These are phyloP conservation scores for Golubevia sp. DNA, from an alignment of 1,284 basidiomycete genomes.

Conservation along the genomic window DNA sequence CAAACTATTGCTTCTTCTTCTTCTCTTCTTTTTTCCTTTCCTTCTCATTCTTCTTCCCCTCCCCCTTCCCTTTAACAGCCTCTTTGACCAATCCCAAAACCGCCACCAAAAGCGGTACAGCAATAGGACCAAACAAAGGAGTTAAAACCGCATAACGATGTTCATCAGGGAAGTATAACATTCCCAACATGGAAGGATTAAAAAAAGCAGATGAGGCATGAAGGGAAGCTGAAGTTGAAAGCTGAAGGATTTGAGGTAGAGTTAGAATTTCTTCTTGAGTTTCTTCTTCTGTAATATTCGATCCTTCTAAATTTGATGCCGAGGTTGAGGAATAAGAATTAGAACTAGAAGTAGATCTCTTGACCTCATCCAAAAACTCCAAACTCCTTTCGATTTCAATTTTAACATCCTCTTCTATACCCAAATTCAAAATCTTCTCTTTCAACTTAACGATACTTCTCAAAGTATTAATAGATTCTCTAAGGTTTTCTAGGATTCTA, in stretches of 20 bases:
- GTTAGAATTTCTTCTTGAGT: conserved; percentile 42
- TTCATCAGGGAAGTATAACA: conserved; percentile 79
- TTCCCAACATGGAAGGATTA: conserved; percentile 90
- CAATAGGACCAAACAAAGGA: conserved; percentile 61
- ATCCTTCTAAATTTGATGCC: conserved; percentile 5
- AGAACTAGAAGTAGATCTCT: neutral
- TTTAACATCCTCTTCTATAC: conserved; percentile 35
- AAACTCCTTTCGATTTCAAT: conserved; percentile 18
- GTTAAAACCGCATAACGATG: conserved; percentile 62
- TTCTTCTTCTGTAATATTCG: neutral
- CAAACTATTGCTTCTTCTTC: too few relatives aligned
- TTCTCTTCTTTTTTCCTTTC: conserved; percentile 5
- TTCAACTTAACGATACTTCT: conserved; percentile 38
- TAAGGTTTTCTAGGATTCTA: conserved; percentile 30
- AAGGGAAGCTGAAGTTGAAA: conserved; percentile 72
- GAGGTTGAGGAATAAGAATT: conserved; percentile 1
- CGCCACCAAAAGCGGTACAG: conserved; percentile 79
- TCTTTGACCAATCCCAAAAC: conserved; percentile 63
- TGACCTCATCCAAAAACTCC: conserved; percentile 8
- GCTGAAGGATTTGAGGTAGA: conserved; percentile 65
- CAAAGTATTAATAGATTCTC: conserved; percentile 34
- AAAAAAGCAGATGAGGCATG: conserved; percentile 90
- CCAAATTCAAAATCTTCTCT: conserved; percentile 42
- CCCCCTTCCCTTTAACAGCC: conserved; percentile 1
- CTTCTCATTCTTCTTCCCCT: conserved; percentile 4